phyloP scores from a whole-genome alignment of 2,329 filamentous ascomycete species.

The Fusarium burgessii region DNA sequence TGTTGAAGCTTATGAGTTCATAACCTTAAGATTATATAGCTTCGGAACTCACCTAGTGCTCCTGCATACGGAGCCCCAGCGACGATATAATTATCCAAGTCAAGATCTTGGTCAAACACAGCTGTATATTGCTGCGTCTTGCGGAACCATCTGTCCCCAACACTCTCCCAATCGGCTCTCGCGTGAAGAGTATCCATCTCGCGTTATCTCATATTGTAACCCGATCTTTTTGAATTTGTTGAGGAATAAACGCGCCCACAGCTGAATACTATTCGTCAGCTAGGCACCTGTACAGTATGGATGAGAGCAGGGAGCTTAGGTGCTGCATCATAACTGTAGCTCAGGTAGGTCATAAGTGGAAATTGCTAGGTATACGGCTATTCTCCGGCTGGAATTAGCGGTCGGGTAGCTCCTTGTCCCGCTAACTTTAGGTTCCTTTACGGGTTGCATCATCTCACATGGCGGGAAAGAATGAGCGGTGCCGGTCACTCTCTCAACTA shows the following conservation, averaged over 20 bases:
- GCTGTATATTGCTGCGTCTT: conserved; percentile 94
- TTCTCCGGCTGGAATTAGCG: conserved; percentile 49
- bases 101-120: conserved; percentile 91
- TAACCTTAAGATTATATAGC: background rate
- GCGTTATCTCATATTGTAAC: conserved; percentile 49
- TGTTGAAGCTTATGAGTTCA: background rate
- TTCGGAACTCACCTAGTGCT: conserved; percentile 78
- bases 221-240: background rate
- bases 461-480: conserved; percentile 34
- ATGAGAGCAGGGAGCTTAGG: conserved; percentile 20
- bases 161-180: conserved; percentile 92
- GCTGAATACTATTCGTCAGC: conserved; percentile 23
- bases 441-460: conserved; percentile 46
- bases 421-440: conserved; percentile 19
- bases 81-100: conserved; percentile 94
- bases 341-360: conserved; percentile 19
- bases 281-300: conserved; percentile 24
- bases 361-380: conserved; percentile 44
- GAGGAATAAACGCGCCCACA: background rate
- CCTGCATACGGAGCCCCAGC: conserved; percentile 93
- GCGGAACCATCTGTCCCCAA: conserved; percentile 94
- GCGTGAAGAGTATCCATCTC: conserved; percentile 71
- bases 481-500: conserved; percentile 13
- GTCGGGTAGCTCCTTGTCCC: conserved; percentile 28
- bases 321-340: conserved; percentile 24